These are phyloP conservation scores for Calonectria ilicicola DNA, from an alignment of 2,329 filamentous ascomycete species.

Conservation along the genomic window DNA sequence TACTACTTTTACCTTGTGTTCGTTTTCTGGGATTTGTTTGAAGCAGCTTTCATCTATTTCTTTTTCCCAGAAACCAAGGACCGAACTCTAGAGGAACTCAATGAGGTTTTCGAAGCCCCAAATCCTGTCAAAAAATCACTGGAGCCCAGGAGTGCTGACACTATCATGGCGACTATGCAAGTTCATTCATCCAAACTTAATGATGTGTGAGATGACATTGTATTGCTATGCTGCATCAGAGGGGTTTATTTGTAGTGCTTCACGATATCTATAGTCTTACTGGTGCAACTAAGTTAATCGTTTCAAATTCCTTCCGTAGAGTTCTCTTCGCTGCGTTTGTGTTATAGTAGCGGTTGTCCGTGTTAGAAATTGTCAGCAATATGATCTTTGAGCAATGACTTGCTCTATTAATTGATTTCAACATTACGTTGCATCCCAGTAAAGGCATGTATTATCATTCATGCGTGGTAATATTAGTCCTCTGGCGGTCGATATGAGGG, in stretches of 20 bases:
- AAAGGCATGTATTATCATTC: no score
- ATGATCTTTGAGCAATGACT: no score
- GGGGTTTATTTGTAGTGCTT: not conserved
- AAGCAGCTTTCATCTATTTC: conserved; percentile 59
- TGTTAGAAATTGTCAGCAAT: no score
- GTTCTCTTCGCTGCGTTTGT: no score
- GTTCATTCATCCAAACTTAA: conserved; percentile 9
- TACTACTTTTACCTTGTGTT: conserved; percentile 60
- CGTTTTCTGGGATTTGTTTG: conserved; percentile 57
- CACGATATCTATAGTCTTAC: no score
- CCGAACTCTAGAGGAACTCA: conserved; percentile 63
- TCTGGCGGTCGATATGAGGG: no score
- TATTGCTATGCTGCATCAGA: not conserved
- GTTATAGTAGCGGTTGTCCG: no score
- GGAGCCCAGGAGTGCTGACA: conserved; percentile 29
- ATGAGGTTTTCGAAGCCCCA: conserved; percentile 33
- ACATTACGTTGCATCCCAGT: no score
- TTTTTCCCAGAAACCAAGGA: conserved; percentile 61
- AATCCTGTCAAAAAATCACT: conserved; percentile 35
- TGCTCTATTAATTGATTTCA: no score
- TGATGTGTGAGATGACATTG: not conserved
- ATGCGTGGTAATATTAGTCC: no score
- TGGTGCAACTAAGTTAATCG: no score
- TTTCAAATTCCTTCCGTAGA: no score
- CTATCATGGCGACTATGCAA: conserved; percentile 30